Base-by-base conservation (phyloP, 2,329 filamentous ascomycete genomes). In the Rosellinia necatrix region DNA sequence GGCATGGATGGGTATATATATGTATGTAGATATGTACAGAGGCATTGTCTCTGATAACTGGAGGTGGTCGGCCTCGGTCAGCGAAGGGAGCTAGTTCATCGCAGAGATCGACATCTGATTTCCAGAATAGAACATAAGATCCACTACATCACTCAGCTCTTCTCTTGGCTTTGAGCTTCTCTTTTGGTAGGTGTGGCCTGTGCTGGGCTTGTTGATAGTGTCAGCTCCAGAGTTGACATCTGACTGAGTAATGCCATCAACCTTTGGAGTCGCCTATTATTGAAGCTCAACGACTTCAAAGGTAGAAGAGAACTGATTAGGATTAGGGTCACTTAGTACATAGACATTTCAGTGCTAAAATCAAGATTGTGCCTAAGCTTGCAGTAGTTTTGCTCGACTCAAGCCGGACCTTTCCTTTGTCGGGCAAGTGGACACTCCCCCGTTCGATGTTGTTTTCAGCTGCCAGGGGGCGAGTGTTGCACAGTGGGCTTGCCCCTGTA, bases 361-460 rank as follows among this genome's bases (percentile, higher is more conserved):
- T 30, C 25, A 40, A 38, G 29, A 46, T 17, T 32, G 17, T 12
- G 9, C 21, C 6, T 32, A 24, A n/a, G 35, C 19, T 21, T 41
- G 37, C 27, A 54, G 51, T 25, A 40, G 27, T 29, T 48, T 22
- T 49, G 13, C 25, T 34, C 34, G n/a, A 3, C 40, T 13, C 17
- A 15, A 22, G 27, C 32, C 25, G 38, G 35, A 35, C 46, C 35
- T 55, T 55, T 51, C 56, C 51, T 27, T 17, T 50, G 17, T 54
- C 38, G 22, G 56, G 34, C 42, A 58, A 58, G 56, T 35, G 25
- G 27, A 34, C 19, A 12, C 27, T 47, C 22, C 17, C n/a, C 43
- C 34, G 34, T 48, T 42, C 22, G 47, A 55, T 35, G 21, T 35
- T 37, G 38, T 32, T 35, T 58, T 61, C 58, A 61, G 58, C 58